A percentile compares a stretch with the other conserved stretches of the same genome.
These are phyloP conservation scores for Berberis thunbergii DNA, from an alignment of 164 flowering plant genomes.

Conservation along the genomic window DNA sequence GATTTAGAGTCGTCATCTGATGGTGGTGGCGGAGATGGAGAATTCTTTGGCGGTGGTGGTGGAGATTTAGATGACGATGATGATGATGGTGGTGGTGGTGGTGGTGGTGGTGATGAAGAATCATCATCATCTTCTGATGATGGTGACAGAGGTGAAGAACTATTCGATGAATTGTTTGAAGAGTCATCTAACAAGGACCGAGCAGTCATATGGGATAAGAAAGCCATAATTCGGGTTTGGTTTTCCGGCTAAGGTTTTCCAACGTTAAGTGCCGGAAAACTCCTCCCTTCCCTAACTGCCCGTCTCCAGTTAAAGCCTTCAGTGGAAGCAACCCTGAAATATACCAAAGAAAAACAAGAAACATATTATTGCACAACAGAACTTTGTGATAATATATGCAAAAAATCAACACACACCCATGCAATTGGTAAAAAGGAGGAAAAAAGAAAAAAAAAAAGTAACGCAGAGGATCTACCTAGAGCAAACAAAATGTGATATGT, in stretches of 20 bases:
- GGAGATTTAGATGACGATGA: background rate
- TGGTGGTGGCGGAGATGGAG: no score
- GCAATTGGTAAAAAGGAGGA: no score
- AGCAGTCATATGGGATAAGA: constrained; percentile 16
- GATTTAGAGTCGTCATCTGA: background rate
- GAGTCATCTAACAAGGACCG: constrained; percentile 1
- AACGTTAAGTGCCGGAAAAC: constrained; percentile 3
- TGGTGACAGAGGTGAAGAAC: constrained; percentile 7
- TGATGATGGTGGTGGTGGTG: constrained; percentile 7
- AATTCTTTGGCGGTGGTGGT: no score
- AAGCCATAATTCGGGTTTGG: constrained; percentile 2
- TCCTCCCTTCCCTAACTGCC: constrained; percentile 15
- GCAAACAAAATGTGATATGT: no score
- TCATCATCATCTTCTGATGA: background rate
- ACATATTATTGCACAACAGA: no score
- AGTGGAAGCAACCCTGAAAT: background rate
- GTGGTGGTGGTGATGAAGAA: constrained; percentile 7
- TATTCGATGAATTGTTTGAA: constrained; percentile 8
- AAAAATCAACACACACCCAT: no score
- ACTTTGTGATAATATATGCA: no score
- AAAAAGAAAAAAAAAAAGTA: no score
- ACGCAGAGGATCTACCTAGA: no score
- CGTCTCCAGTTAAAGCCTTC: constrained; percentile 3
- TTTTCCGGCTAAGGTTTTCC: constrained; percentile 4
- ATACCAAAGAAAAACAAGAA: background rate